phyloP scores from a whole-genome alignment of 2,329 filamentous ascomycete genomes.

The Aspergillus niger region DNA sequence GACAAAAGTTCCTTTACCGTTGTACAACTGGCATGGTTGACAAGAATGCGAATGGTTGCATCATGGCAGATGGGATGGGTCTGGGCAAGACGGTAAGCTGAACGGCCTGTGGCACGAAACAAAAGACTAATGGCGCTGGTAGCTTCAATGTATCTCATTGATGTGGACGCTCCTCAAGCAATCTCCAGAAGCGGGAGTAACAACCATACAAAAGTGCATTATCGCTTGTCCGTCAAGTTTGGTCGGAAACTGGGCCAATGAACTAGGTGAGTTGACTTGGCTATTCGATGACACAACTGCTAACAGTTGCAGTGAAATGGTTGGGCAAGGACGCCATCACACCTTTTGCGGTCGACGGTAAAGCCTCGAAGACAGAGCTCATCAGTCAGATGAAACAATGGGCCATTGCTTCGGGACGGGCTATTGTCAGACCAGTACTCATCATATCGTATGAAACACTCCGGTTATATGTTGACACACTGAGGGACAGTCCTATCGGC shows the following conservation, averaged over 20 bases:
- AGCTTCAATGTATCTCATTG: conserved; percentile 88
- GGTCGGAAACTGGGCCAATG: conserved; percentile 97
- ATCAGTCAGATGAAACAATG: conserved; percentile 89
- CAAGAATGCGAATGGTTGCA: conserved; percentile 90
- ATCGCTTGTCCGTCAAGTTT: conserved; percentile 96
- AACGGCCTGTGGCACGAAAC: neutral
- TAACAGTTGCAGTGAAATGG: conserved; percentile 70
- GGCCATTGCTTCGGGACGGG: conserved; percentile 87
- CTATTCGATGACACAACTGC: conserved; percentile 3
- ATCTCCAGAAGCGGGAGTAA: conserved; percentile 89
- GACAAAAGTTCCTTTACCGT: conserved; percentile 75
- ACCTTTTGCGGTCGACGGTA: conserved; percentile 95
- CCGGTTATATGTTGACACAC: conserved; percentile 83
- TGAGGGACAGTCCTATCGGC: conserved; percentile 87
- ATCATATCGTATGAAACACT: conserved; percentile 98
- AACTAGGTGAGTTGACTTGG: conserved; percentile 56
- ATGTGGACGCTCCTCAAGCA: conserved; percentile 98
- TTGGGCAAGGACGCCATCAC: conserved; percentile 86
- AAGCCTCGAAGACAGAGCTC: conserved; percentile 91
- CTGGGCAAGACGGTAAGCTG: conserved; percentile 76
- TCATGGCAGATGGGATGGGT: conserved; percentile 99
- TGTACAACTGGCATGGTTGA: conserved; percentile 96
- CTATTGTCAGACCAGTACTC: conserved; percentile 86
- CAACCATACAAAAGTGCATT: conserved; percentile 93
- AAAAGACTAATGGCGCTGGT: conserved; percentile 23